These are phyloP conservation scores for Dalechampia spathulata DNA, from an alignment of 441 rosid genomes.

Conservation along the genomic window DNA sequence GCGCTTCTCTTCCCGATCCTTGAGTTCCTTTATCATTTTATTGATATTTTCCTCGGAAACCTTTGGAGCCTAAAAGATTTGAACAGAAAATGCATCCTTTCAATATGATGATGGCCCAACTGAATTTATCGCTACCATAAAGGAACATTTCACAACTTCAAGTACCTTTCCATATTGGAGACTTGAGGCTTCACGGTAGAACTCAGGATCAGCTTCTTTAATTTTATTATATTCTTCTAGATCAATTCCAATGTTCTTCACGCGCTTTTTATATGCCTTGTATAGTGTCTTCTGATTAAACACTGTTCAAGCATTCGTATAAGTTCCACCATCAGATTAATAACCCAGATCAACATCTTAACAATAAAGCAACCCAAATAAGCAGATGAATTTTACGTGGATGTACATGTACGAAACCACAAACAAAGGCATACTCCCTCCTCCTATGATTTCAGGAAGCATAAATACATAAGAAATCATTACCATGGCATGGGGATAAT, in stretches of 20 bases:
- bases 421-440: too few species aligned
- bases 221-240: conserved; percentile 79
- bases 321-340: conserved; percentile 18
- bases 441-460: neutral
- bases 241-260: conserved; percentile 64
- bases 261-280: conserved; percentile 80
- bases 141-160: conserved; percentile 4
- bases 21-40: conserved; percentile 76
- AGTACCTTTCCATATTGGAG: conserved; percentile 90
- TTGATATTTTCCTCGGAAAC: conserved; percentile 67
- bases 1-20: conserved; percentile 67
- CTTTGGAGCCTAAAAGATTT: conserved; percentile 63
- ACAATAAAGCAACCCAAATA: too few species aligned
- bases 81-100: conserved; percentile 3
- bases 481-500: too few species aligned
- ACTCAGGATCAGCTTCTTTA: conserved; percentile 97
- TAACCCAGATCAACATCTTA: too few species aligned
- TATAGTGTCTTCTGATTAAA: conserved; percentile 87
- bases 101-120: neutral
- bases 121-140: neutral
- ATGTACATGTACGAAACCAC: neutral
- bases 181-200: conserved; percentile 94
- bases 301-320: conserved; percentile 32
- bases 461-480: neutral
- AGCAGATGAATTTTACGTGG: neutral